phyloP scores from a whole-genome alignment of 2,329 filamentous ascomycete species.

The Hortaea sp. region DNA sequence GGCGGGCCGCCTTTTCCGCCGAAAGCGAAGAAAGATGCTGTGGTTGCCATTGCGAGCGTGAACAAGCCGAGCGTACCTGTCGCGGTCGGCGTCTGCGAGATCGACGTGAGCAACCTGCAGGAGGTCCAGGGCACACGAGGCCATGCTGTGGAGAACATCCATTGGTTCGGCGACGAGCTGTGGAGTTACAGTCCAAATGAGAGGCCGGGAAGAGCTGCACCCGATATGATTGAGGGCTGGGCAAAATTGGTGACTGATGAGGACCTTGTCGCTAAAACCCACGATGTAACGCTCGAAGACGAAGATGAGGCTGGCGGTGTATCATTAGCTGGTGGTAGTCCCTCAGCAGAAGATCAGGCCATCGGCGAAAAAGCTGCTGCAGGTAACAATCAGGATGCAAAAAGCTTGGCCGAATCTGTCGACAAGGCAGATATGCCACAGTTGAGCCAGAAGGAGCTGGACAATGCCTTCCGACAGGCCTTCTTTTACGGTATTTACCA shows the following conservation, averaged over 20 bases:
- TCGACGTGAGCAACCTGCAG: conserved; percentile 48
- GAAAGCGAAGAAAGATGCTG: conserved; percentile 47
- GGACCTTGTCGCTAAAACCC: conserved; percentile 30
- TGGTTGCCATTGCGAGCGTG: conserved; percentile 54
- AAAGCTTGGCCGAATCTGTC: conserved; percentile 15
- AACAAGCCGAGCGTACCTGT: conserved; percentile 51
- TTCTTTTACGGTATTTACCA: conserved; percentile 54
- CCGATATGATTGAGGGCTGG: conserved; percentile 46
- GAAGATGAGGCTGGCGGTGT: conserved; percentile 37
- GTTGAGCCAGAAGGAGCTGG: conserved; percentile 54
- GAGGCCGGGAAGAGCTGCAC: conserved; percentile 42
- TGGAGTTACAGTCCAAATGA: conserved; percentile 52
- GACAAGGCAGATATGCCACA: conserved; percentile 22
- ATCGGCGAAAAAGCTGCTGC: conserved; percentile 12
- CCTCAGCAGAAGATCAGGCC: conserved; percentile 9
- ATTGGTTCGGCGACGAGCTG: conserved; percentile 61
- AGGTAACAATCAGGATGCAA: conserved; percentile 12
- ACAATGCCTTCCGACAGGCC: conserved; percentile 54
- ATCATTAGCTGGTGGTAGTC: conserved; percentile 15
- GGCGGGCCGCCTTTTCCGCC: conserved; percentile 54
- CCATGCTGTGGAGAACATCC: conserved; percentile 54
- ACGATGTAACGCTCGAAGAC: conserved; percentile 34
- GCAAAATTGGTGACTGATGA: conserved; percentile 24
- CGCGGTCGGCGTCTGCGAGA: conserved; percentile 54
- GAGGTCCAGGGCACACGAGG: conserved; percentile 52